These are phyloP conservation scores for Brassica napus DNA, from an alignment of 345 rosid species.

Conservation along the genomic window Da-Ae NC_063447.1:49770501-49771000, in stretches of 20 bases:
- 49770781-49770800: not conserved
- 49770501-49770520: not conserved
- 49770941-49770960: too few relatives aligned
- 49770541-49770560: not conserved
- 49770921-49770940: not conserved
- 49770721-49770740: not conserved
- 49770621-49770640: not conserved
- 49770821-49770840: not conserved
- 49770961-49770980: not conserved
- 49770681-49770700: not conserved
- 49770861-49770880: not conserved
- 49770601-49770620: not conserved
- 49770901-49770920: not conserved
- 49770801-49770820: not conserved
- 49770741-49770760: too few relatives aligned
- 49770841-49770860: not conserved
- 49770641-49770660: not conserved
- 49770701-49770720: not conserved
- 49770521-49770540: not conserved
- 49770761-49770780: not conserved
- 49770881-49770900: not conserved
- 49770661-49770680: not conserved
- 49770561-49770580: not conserved
- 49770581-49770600: not conserved
- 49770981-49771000: not conserved